phyloP scores from a whole-genome alignment of 176 grass and related monocot genomes.

The Aechmea fasciata region DNA sequence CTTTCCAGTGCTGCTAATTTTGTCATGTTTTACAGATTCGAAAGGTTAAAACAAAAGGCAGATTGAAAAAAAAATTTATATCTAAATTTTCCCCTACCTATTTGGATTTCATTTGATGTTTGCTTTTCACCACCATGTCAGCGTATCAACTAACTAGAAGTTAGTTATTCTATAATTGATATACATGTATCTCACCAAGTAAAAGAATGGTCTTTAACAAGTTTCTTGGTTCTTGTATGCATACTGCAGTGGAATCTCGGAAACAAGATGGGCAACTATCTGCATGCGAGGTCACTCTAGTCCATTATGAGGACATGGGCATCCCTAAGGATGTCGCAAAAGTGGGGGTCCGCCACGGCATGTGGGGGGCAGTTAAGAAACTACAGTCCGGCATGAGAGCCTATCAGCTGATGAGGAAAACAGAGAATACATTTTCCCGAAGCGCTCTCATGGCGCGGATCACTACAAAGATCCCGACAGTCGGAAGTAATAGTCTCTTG shows the following conservation, averaged over 20 bases:
- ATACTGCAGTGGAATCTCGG: constrained; percentile 56
- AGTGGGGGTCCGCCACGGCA: constrained; percentile 77
- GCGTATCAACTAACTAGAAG: not conserved
- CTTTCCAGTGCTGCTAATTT: too few relatives aligned
- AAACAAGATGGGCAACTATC: constrained; percentile 66
- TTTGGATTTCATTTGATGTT: too few relatives aligned
- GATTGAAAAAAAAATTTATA: too few relatives aligned
- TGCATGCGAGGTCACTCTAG: constrained; percentile 83
- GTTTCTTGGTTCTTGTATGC: not conserved
- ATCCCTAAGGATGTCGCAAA: constrained; percentile 95
- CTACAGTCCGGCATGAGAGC: constrained; percentile 79
- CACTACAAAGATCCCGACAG: constrained; percentile 41
- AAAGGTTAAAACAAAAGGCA: too few relatives aligned
- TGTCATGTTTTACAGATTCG: too few relatives aligned
- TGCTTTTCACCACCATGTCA: too few relatives aligned
- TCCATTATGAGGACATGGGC: constrained; percentile 96
- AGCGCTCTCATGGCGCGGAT: constrained; percentile 48
- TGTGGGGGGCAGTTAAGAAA: constrained; percentile 97
- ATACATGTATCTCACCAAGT: not conserved
- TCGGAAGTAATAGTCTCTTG: constrained; percentile 13
- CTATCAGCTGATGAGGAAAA: constrained; percentile 52
- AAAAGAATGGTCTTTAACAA: not conserved
- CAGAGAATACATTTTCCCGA: constrained; percentile 39
- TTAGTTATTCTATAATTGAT: not conserved
- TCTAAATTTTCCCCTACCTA: too few relatives aligned